These are phyloP conservation scores for Volvox carteri DNA, from an alignment of 163 green algal species.

Conservation along the genomic window DNA sequence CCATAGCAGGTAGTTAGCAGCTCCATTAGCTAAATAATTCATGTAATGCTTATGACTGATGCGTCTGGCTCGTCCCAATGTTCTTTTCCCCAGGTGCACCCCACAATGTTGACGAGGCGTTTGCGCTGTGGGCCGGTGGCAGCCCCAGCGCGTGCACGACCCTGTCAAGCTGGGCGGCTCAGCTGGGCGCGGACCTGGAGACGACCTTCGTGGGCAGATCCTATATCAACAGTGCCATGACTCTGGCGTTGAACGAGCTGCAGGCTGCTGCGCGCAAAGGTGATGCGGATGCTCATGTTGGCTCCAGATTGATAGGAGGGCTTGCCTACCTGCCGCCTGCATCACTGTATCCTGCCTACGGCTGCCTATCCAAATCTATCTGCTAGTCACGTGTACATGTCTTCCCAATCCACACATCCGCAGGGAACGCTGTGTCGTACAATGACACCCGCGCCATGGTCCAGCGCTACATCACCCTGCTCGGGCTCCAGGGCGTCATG, in stretches of 20 bases:
- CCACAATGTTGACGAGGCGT: slow-evolving; percentile 39
- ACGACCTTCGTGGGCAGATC: not conserved
- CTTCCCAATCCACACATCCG: not conserved
- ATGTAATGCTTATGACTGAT: no score
- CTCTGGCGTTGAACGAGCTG: slow-evolving; percentile 16
- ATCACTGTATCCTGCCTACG: no score
- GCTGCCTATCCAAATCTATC: no score
- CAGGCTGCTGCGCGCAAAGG: not conserved
- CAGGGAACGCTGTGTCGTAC: not conserved
- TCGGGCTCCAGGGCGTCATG: slow-evolving; percentile 27
- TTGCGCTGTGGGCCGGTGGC: slow-evolving; percentile 31
- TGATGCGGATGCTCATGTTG: no score
- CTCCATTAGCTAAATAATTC: no score
- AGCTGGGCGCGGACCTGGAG: slow-evolving; percentile 5
- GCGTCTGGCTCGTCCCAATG: no score
- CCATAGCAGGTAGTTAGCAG: no score
- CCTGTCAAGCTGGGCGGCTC: not conserved
- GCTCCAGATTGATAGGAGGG: no score
- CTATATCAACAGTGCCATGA: slow-evolving; percentile 29
- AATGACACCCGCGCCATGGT: slow-evolving; percentile 5
- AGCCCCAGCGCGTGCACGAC: not conserved
- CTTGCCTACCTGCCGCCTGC: no score
- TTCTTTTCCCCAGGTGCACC: slow-evolving; percentile 47
- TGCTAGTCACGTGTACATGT: no score
- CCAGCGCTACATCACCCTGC: not conserved